Base-by-base conservation (phyloP, 352 stramenopile genomes). In the Bremia lactucae region DNA sequence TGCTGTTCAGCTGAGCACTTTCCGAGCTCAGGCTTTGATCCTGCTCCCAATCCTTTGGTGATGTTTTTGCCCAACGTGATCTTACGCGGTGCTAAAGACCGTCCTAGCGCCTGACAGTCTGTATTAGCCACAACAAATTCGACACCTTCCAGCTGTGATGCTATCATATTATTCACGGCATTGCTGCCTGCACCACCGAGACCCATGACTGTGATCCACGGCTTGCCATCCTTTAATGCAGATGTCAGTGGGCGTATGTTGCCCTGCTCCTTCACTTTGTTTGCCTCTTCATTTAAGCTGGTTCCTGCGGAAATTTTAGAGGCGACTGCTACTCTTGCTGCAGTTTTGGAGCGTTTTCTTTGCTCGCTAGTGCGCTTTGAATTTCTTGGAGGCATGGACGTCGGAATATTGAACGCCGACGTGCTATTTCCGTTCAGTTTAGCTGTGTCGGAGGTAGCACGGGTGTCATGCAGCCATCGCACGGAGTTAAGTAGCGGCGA, bases 111-210 rank as follows among this genome's bases (percentile, higher is more conserved):
- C 55, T 98, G 93, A 21, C 86, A 95, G 59, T 98, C 93, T 15
- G 93, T 98, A 65, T 98, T 98, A 37, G 95, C 75, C 18, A 93
- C 85, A 72, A 96, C 96, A 56, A 97, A 97, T 62, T 96, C 82
- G 15, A 97, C 93, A 13, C 93, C 80, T 53, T 91, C 76, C 28
- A 91, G 62, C 52, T 91, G 78, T 23, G 76, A 87, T 46, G 78
- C 70, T 43, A 93, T 89, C 80, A 93, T 93, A 49, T 90, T 93
- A 71, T 93, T 93, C 4, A 93, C 77, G 11, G 80, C 80, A 48
- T 93, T 93, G 62, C 76, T 88, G 23, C 80, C 80, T 22, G 77
- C 80, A 39, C 80, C 80, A 21, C 80, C 80, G 3, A 93, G 66
- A 0, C 80, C 80, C 46, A 93, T 88, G 38, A 92, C 80, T 15